Conservation (phyloP, 225 moss, liverwort and hornwort genomes). For the Marchantia polymorpha region DNA sequence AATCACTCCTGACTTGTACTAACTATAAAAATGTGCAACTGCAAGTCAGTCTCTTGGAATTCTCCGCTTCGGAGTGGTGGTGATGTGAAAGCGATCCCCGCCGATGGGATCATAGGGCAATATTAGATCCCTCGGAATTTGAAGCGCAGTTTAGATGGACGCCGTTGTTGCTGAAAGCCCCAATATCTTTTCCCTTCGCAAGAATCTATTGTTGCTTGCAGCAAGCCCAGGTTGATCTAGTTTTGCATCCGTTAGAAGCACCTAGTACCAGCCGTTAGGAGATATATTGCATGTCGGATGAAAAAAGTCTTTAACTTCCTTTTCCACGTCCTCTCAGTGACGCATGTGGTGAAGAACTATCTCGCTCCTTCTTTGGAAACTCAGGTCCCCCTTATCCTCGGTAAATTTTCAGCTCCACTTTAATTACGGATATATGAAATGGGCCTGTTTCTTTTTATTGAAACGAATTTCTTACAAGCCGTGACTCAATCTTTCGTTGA, state of each 20-base stretch:
- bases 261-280: too few relatives aligned
- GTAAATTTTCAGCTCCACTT: constrained; percentile 15
- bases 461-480: background rate
- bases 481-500: background rate
- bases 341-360: constrained; percentile 45
- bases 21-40: background rate
- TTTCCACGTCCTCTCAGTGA: constrained; percentile 21
- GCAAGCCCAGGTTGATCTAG: background rate
- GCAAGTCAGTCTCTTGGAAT: background rate
- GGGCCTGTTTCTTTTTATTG: background rate
- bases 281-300: too few relatives aligned
- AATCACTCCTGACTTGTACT: background rate
- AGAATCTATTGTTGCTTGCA: background rate
- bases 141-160: background rate
- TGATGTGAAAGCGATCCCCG: too few relatives aligned
- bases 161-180: background rate
- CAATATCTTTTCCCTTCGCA: background rate
- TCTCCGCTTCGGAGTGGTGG: background rate
- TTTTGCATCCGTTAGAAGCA: too few relatives aligned
- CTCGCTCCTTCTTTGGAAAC: constrained; percentile 33
- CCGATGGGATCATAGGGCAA: background rate
- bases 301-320: too few relatives aligned
- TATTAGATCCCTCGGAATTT: background rate
- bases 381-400: constrained; percentile 43
- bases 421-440: background rate